Percentiles rank a stretch among this genome's conserved stretches.
Evolutionary conservation across 2,329 filamentous ascomycete species (phyloP).

Genomic region (Cladosporium sp.): DNA sequence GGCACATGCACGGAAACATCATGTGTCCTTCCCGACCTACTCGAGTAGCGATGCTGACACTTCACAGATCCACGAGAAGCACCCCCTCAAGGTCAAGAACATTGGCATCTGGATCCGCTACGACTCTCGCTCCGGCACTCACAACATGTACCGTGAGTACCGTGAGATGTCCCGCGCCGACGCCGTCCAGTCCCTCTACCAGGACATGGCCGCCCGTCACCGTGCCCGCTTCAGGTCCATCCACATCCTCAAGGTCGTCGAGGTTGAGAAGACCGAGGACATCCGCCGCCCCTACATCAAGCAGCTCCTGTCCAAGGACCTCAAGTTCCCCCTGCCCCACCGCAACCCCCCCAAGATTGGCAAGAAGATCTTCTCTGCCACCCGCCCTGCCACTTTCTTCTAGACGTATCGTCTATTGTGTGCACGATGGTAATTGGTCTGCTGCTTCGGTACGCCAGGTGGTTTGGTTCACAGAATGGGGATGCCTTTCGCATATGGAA

Average conservation of each 20-base stretch:
- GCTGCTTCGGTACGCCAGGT: slow-evolving; percentile 12
- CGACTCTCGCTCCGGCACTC: slow-evolving; percentile 98
- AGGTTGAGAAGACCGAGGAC: slow-evolving; percentile 90
- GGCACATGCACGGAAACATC: not conserved
- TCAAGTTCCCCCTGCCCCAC: slow-evolving; percentile 98
- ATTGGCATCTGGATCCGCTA: slow-evolving; percentile 99
- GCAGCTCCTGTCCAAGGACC: slow-evolving; percentile 90
- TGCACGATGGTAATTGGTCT: not conserved
- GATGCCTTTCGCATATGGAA: slow-evolving; percentile 10
- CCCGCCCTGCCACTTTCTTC: slow-evolving; percentile 95
- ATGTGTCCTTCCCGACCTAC: not conserved
- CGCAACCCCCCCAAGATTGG: slow-evolving; percentile 76
- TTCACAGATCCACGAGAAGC: slow-evolving; percentile 90
- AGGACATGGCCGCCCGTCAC: slow-evolving; percentile 99
- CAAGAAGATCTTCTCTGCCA: slow-evolving; percentile 90
- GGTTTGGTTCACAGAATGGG: slow-evolving; percentile 8
- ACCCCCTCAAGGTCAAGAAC: slow-evolving; percentile 99
- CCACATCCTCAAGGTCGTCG: slow-evolving; percentile 97
- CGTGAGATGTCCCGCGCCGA: slow-evolving; percentile 95
- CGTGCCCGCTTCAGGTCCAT: slow-evolving; percentile 96
- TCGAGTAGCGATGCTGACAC: not conserved
- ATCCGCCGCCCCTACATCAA: slow-evolving; percentile 99
- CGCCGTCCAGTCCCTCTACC: slow-evolving; percentile 94
- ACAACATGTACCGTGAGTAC: slow-evolving; percentile 99
- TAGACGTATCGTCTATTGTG: slow-evolving; percentile 43